Evolutionary conservation across 257 asterid genomes (phyloP).

Genomic region (Solanum clarkiae): DNA sequence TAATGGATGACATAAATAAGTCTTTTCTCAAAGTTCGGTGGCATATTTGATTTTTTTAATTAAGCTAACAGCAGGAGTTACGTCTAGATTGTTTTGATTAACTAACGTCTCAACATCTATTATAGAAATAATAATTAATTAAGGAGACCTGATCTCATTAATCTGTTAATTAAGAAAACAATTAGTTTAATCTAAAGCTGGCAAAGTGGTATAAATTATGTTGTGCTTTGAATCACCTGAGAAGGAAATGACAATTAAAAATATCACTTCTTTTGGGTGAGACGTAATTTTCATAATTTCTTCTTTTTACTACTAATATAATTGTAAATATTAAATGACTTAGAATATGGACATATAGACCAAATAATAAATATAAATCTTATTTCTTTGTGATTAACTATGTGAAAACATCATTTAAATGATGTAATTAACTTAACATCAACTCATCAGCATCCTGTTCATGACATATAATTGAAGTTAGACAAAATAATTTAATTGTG

Average conservation of each 20-base stretch:
- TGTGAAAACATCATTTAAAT: neutral
- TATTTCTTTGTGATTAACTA: neutral
- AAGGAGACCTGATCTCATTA: neutral
- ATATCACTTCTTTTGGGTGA: neutral
- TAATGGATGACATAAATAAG: no score
- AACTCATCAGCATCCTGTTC: neutral
- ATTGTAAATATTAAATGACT: neutral
- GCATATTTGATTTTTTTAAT: no score
- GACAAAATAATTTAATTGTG: neutral
- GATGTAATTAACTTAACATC: neutral
- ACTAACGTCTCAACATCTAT: slow-evolving; percentile 2
- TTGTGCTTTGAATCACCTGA: neutral
- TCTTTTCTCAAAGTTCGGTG: no score
- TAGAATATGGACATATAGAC: neutral
- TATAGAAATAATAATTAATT: slow-evolving; percentile 2
- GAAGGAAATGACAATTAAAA: neutral
- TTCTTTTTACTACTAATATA: neutral
- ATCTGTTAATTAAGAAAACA: neutral
- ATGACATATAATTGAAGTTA: neutral
- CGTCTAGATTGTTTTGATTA: neutral
- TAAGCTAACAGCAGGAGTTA: no score
- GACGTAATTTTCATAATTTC: neutral
- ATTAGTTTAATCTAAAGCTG: neutral
- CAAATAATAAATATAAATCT: neutral
- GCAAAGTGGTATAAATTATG: neutral